Percentiles rank a stretch among this genome's conserved stretches.
Conservation (phyloP, 805 yeast genomes). For the Ogataea saltuana region DNA sequence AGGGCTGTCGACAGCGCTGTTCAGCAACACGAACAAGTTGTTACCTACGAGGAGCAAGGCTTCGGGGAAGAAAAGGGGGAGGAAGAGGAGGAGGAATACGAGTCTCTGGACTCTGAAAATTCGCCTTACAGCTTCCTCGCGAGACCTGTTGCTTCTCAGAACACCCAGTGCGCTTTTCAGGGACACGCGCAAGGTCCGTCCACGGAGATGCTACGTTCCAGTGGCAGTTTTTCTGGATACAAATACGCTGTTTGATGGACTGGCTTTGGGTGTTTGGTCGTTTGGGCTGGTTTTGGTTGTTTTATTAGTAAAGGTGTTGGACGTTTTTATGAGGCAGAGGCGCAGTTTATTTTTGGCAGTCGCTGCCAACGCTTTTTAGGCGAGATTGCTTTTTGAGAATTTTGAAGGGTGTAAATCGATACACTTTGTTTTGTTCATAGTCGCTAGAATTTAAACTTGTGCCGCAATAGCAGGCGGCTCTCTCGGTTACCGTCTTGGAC, state of each 20-base stretch:
- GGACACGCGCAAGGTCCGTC: constrained; percentile 3
- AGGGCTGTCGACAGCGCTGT: no score
- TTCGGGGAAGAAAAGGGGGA: not conserved
- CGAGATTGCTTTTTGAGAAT: no score
- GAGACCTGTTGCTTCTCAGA: not conserved
- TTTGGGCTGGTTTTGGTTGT: not conserved
- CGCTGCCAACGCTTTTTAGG: no score
- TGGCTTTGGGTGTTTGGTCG: not conserved
- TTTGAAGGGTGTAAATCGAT: no score
- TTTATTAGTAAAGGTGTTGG: no score
- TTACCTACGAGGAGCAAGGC: not conserved
- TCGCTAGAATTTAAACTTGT: no score
- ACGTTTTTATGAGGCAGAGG: not conserved
- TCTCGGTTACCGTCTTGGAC: no score
- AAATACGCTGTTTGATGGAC: constrained; percentile 1
- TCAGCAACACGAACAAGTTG: no score
- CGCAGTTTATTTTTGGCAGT: no score
- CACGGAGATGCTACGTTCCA: not conserved
- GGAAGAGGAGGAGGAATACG: constrained; percentile 26
- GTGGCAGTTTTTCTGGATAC: not conserved
- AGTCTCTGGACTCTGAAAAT: constrained; percentile 28
- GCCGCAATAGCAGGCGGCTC: no score
- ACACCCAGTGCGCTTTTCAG: constrained; percentile 5
- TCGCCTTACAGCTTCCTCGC: constrained; percentile 17
- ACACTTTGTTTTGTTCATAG: no score